Evolutionary conservation across 306 rosid species (phyloP), one percentile per base, ranked within the genome.

Genomic region (Trifolium pratense): DNA sequence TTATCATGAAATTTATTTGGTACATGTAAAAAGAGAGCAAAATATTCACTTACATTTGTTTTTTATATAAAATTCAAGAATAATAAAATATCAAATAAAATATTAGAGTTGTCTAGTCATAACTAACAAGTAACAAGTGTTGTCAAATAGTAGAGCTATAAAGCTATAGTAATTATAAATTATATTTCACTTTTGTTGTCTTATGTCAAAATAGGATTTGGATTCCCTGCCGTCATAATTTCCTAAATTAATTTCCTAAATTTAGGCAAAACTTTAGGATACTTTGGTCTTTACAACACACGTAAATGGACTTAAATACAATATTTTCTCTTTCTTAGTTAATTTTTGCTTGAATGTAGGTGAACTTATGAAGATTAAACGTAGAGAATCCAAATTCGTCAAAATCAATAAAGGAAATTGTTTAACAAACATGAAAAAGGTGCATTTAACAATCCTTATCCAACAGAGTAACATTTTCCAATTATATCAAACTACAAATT

Each of bases 1-100:
- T 49, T 74, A 3, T 29, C 17, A 45, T 17, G 5, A 31, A 32
- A 5, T 32, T 68, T 53, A 61, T 58, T 68, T 34, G 64, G 70
- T 37, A 21, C 57, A 74, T 48, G 29, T 29, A 42, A 16, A 45
- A 72, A 20, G 48, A 61, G 55, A n/a, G 20, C 14, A 58, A 46
- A 60, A 79, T 13, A 17, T 68, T 68, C n/a, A 40, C 15, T 60
- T 3, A 61, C 15, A n/a, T 14, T 31, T 16, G 18, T n/a, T 51
- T 7, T 25, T 45, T 45, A 1, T 25, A 23, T 6, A n/a, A 9
- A 37, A 39, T 49, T 3, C 3, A 5, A 55, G 6, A 46, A 23
- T 5, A 34, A 68, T 15, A 45, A 25, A 56, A 59, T 68, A 32
- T 32, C 3, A 60, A 29, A 32, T 16, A 32, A 31, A 60, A 1